Evolutionary conservation across 2,329 filamentous ascomycete genomes (phyloP), one percentile per base, ranked within the genome.

Genomic region (Arachnomyces sp.): DNA sequence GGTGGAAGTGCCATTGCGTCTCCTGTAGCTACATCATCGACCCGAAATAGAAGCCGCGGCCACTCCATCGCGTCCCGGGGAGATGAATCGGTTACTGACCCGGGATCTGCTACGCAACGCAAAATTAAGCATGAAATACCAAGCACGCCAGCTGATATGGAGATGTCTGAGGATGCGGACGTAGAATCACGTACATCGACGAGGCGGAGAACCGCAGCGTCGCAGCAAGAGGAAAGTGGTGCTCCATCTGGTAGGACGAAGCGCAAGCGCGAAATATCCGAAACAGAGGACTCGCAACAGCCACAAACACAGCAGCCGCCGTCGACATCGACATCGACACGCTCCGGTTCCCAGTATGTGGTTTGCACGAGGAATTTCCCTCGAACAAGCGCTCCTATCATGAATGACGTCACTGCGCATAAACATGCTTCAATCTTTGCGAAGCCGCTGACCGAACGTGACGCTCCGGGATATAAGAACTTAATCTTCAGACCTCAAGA

Each of bases 391-490:
- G 76, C 75, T 3, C 81, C 82, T 3, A 80, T 85, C 9, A 71
- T 89, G 47, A 84, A 88, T 55, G 80, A 86, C 52, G 84, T 89
- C 44, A 77, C 79, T 16, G 83, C 80, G 39, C 84, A 89, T 57
- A 82, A 84, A 28, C 78, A 84, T 50, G 85, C 84, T 34, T 86
- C 85, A 49, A 86, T 86, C 62, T 90, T 90, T 55, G 80, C 82
- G 18, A 80, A 81, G 40, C 80, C 82, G 2, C 74, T 90, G 36
- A 82, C 83, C 8, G 82, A 87, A 48, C 76, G 76, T 29, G 81
- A 86, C 52, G 85, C 84, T 0, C 84, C 84, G 0, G 83, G 83
- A 4, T 90, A 90, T 55, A 78, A 75, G 45, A 77, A 79, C 47
- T 75, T 88, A 38, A 82, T 90, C 31, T 72, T 84, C 40, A 78